These are phyloP conservation scores for Globisporangium viniferum DNA, from an alignment of 352 stramenopile genomes.

Conservation along the genomic window DNA sequence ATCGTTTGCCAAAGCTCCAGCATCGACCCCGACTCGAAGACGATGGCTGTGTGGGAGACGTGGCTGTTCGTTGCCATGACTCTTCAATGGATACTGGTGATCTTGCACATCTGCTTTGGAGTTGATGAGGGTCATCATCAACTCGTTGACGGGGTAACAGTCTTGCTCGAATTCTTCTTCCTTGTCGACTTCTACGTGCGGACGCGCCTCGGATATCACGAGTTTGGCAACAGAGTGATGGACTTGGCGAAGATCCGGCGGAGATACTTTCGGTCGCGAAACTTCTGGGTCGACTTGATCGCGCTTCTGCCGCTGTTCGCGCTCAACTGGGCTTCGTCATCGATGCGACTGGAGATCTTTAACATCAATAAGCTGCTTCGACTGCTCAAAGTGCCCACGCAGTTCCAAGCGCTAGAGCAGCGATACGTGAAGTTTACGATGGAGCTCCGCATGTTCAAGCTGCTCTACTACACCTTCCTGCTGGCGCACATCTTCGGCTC, in stretches of 20 bases:
- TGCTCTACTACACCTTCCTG: constrained; percentile 54
- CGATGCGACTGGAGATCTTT: constrained; percentile 30
- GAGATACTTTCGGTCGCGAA: constrained; percentile 32
- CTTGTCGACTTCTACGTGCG: constrained; percentile 44
- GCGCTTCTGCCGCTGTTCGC: constrained; percentile 36
- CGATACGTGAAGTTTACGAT: constrained; percentile 40
- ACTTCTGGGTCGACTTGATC: constrained; percentile 39
- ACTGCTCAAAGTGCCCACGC: constrained; percentile 41
- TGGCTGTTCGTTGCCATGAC: constrained; percentile 46
- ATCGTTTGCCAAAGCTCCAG: constrained; percentile 7
- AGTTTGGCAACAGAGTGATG: constrained; percentile 60
- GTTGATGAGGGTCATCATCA: constrained; percentile 21
- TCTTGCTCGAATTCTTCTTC: constrained; percentile 41
- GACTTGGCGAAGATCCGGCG: constrained; percentile 28
- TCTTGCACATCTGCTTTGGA: constrained; percentile 40
- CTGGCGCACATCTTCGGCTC: constrained; percentile 49
- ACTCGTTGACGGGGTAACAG: constrained; percentile 25
- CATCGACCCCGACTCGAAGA: constrained; percentile 37
- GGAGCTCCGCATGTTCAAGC: constrained; percentile 49
- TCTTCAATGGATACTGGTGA: constrained; percentile 39
- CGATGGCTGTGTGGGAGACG: constrained; percentile 36
- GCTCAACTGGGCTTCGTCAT: constrained; percentile 30
- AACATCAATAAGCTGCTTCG: constrained; percentile 57
- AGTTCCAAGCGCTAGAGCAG: constrained; percentile 40
- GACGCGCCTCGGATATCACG: constrained; percentile 37